Evolutionary conservation across 108 stramenopile genomes (phyloP).

Genomic region (Fragilariopsis cylindrus): DNA sequence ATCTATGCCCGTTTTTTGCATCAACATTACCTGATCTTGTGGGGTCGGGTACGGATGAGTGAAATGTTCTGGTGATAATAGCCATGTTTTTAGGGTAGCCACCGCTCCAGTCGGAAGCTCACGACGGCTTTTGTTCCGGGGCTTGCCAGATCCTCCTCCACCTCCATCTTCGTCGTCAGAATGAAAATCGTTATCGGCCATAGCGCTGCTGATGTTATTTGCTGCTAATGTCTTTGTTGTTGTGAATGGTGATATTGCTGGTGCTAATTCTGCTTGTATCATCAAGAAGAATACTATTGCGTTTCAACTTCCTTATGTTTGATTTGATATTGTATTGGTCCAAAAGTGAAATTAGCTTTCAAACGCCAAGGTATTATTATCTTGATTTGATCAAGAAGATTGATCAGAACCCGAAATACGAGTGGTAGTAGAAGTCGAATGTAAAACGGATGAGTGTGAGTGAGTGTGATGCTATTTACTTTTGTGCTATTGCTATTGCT

Average conservation of each 20-base stretch:
- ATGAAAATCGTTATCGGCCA: constrained; percentile 11
- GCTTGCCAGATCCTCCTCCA: constrained; percentile 20
- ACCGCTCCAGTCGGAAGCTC: constrained; percentile 92
- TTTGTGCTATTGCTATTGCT: too few relatives aligned
- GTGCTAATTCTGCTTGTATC: not conserved
- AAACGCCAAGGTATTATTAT: too few relatives aligned
- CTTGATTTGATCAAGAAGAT: too few relatives aligned
- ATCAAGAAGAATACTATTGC: not conserved
- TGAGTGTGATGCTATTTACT: too few relatives aligned
- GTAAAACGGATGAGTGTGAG: too few relatives aligned
- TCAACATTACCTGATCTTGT: constrained; percentile 88
- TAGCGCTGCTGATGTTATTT: not conserved
- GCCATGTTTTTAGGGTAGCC: constrained; percentile 88
- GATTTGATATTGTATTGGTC: too few relatives aligned
- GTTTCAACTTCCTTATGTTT: too few relatives aligned
- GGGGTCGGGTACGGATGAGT: constrained; percentile 93
- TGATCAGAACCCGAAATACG: too few relatives aligned
- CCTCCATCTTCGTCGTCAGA: constrained; percentile 42
- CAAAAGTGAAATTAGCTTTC: too few relatives aligned
- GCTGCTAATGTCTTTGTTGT: constrained; percentile 7
- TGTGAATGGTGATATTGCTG: not conserved
- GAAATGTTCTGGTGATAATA: constrained; percentile 88
- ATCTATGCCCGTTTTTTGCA: constrained; percentile 94
- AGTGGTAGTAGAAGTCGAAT: too few relatives aligned
- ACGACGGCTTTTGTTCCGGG: constrained; percentile 73